These are phyloP conservation scores for Aphanomyces euteiches DNA, from an alignment of 352 stramenopile genomes.

Conservation along the genomic window DNA sequence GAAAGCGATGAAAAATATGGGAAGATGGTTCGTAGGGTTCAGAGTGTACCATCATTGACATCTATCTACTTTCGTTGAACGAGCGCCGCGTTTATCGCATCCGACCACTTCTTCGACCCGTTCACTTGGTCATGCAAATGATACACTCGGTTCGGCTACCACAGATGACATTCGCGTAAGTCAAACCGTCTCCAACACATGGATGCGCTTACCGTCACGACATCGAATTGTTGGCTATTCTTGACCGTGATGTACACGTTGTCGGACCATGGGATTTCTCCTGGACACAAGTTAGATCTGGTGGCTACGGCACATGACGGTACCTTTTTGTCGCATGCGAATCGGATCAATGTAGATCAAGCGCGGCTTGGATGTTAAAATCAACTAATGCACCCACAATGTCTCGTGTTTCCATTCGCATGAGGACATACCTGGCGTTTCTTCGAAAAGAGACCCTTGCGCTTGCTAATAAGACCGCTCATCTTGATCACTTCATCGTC, in stretches of 20 bases:
- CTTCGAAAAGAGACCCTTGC: conserved; percentile 86
- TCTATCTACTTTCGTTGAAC: conserved; percentile 35
- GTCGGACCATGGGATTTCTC: conserved; percentile 83
- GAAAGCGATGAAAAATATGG: no score
- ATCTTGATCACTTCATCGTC: conserved; percentile 87
- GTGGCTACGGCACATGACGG: neutral
- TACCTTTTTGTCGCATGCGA: conserved; percentile 86
- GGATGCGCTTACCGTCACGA: conserved; percentile 59
- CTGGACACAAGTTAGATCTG: conserved; percentile 23
- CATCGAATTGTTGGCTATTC: conserved; percentile 77
- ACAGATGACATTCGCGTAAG: no score
- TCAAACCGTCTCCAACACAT: no score
- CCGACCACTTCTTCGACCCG: conserved; percentile 86
- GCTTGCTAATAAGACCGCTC: conserved; percentile 47
- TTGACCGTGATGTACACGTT: conserved; percentile 84
- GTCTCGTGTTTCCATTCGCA: neutral
- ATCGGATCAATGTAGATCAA: conserved; percentile 89
- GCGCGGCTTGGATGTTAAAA: conserved; percentile 78
- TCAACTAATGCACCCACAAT: conserved; percentile 40
- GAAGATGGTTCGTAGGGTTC: no score
- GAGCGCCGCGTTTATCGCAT: conserved; percentile 81
- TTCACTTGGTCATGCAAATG: conserved; percentile 86
- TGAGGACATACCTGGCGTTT: conserved; percentile 54
- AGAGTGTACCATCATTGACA: no score
- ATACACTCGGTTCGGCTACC: conserved; percentile 82